phyloP scores from a whole-genome alignment of 352 stramenopile species.

The Thraustochytrium sp. region DNA sequence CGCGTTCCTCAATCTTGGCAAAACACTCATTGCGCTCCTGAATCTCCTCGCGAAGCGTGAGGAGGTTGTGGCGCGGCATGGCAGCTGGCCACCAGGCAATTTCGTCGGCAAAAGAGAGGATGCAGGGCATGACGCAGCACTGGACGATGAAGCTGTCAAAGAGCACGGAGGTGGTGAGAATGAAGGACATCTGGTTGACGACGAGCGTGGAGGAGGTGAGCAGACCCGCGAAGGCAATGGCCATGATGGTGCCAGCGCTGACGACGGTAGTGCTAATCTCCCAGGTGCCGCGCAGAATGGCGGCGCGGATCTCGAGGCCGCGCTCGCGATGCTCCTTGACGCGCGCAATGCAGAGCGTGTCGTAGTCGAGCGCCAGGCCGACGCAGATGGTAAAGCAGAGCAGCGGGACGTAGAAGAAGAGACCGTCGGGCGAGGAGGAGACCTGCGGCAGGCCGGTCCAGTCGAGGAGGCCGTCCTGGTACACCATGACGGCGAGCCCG shows the following conservation, averaged over 20 bases:
- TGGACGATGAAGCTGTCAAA: constrained; percentile 56
- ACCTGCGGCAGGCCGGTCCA: constrained; percentile 9
- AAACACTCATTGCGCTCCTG: not conserved
- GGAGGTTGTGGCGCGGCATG: not conserved
- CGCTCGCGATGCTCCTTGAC: constrained; percentile 51
- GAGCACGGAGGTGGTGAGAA: constrained; percentile 51
- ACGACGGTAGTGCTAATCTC: constrained; percentile 46
- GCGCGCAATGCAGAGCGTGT: constrained; percentile 52
- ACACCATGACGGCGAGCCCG: constrained; percentile 51
- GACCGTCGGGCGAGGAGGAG: constrained; percentile 18
- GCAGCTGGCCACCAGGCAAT: constrained; percentile 50
- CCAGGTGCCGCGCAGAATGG: constrained; percentile 37
- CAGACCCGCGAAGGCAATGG: constrained; percentile 51
- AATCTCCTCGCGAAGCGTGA: constrained; percentile 21
- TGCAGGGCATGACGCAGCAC: constrained; percentile 50
- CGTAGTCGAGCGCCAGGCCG: constrained; percentile 54
- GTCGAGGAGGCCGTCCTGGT: constrained; percentile 51
- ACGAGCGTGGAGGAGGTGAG: constrained; percentile 40
- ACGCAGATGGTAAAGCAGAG: constrained; percentile 55
- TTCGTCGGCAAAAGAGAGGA: constrained; percentile 47
- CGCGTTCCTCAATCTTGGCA: too few relatives aligned
- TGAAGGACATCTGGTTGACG: constrained; percentile 52
- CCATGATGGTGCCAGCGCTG: constrained; percentile 54
- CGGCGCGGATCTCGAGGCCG: constrained; percentile 39
- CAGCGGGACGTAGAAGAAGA: constrained; percentile 53